Evolutionary conservation across 2,329 filamentous ascomycete species (phyloP), one percentile per base, ranked within the genome.

Genomic region (Exophiala mesophila): DNA sequence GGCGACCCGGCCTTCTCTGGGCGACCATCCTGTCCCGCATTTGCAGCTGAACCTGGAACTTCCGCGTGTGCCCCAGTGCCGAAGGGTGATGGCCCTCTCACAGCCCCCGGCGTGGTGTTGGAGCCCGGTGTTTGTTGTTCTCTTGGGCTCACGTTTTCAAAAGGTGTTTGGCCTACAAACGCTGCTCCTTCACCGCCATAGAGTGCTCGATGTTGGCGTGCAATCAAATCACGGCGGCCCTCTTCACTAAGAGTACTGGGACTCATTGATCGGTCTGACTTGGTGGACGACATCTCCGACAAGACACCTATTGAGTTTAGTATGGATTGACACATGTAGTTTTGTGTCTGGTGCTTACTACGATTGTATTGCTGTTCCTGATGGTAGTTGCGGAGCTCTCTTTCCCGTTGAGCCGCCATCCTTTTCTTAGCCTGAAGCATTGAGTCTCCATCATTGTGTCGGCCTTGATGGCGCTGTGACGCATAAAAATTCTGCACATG

Each of bases 281-380:
- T 96, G 73, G 74, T 80, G 60, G 69, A 70, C 65, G 80, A 78
- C 65, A 83, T 76, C 64, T 83, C 80, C 72, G 78, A 74, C 74
- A 79, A 64, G 67, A 80, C 70, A 69, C 76, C 77, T 80, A 60
- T 63, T 65, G 61, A 56, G 58, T 59, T 63, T 64, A 54, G 63
- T 68, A 18, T 12, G 21, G 29, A 15, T 26, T 42, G 41, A 30
- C 34, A 47, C 24, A 24, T 33, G 29, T 20, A 44, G 15, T 23
- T 37, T 44, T 34, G 51, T 33, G 33, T 40, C 47, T 32, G 26
- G 41, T 26, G 50, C 39, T 41, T 72, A 97, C 92, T 96, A 87
- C 90, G 83, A 77, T 97, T 94, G 73, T 94, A 97, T 81, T 98
- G 92, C 80, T 98, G 92, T 80, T 98, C 92, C 73, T 96, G 94